Conservation (phyloP, 495 filamentous ascomycete species). For the Xylaria bambusicola region DNA sequence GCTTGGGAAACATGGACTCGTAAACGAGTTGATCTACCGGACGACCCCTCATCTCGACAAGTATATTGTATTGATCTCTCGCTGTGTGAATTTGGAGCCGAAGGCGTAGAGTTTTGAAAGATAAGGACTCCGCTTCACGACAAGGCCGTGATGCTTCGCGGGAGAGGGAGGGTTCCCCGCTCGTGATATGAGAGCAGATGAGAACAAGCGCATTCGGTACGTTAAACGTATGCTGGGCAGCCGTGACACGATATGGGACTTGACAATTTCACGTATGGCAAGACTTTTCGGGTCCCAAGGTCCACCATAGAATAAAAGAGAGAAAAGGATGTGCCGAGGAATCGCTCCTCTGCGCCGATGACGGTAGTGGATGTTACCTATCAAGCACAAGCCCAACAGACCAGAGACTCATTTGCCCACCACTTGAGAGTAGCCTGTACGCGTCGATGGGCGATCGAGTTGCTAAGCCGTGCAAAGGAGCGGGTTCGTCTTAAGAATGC, state of each 20-base stretch:
- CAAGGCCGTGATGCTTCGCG: neutral
- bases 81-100: neutral
- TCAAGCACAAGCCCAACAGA: neutral
- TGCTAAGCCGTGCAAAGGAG: neutral
- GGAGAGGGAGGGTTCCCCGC: neutral
- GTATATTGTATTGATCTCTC: neutral
- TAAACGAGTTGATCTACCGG: conserved; percentile 57
- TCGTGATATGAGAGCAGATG: neutral
- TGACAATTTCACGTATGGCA: conserved; percentile 1
- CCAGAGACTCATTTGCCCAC: neutral
- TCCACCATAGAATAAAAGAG: neutral
- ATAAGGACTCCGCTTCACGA: neutral
- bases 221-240: neutral
- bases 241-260: neutral
- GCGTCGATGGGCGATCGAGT: neutral
- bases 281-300: neutral
- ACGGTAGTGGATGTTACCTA: neutral
- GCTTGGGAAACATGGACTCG: conserved; percentile 56
- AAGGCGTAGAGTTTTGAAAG: neutral
- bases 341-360: neutral
- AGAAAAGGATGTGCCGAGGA: neutral
- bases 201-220: neutral
- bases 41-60: conserved; percentile 53
- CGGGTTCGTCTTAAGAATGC: neutral
- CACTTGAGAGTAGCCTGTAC: neutral